Evolutionary conservation across 1,139 yeast species (phyloP).

Genomic region (Geotrichum aggregatum): DNA sequence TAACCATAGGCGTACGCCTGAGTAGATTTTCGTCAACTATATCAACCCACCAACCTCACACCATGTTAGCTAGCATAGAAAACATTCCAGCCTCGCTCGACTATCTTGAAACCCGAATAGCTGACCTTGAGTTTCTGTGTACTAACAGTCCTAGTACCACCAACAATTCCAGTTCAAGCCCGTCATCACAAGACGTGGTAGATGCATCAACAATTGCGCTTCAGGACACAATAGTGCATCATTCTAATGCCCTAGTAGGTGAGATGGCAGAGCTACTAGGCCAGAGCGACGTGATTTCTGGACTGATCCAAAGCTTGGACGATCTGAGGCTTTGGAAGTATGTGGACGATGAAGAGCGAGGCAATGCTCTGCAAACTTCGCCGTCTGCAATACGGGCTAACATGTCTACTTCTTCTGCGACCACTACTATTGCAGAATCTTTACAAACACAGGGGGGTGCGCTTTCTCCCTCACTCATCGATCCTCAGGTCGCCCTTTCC

Average conservation of each 20-base stretch:
- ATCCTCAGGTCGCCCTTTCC: conserved; percentile 15
- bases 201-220: not conserved
- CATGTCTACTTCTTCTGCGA: not conserved
- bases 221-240: conserved; percentile 2
- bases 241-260: not conserved
- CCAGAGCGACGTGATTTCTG: not conserved
- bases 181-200: too few relatives aligned
- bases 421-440: too few relatives aligned
- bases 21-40: too few relatives aligned
- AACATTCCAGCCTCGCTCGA: conserved; percentile 3
- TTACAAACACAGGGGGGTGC: too few relatives aligned
- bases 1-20: too few relatives aligned
- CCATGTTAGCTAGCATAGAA: not conserved
- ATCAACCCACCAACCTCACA: not conserved
- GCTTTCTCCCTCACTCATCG: too few relatives aligned
- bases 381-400: too few relatives aligned
- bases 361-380: not conserved
- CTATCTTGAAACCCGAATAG: not conserved
- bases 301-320: too few relatives aligned
- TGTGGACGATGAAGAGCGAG: conserved; percentile 10
- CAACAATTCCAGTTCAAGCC: not conserved
- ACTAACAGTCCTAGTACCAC: not conserved
- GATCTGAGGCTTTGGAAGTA: conserved; percentile 4
- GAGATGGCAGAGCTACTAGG: not conserved
- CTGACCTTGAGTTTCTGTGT: conserved; percentile 6